phyloP scores from a whole-genome alignment of 2,329 filamentous ascomycete genomes.

The Parafenestella ontariensis region DNA sequence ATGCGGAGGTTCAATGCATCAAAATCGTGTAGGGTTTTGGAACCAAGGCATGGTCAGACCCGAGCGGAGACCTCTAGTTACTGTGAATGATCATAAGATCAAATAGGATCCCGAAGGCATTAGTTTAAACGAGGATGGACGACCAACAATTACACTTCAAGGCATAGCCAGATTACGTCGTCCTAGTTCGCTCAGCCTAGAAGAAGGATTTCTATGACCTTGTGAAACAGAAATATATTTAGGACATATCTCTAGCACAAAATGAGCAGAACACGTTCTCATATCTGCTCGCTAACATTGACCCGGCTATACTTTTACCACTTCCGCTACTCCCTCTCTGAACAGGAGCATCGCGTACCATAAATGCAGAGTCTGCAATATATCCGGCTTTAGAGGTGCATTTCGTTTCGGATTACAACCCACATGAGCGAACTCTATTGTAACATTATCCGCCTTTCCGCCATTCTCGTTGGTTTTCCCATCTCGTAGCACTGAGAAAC shows the following conservation, averaged over 20 bases:
- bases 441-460: not conserved
- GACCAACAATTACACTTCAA: no score
- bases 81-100: no score
- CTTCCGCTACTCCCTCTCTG: not conserved
- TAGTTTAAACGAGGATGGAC: no score
- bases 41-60: no score
- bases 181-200: no score
- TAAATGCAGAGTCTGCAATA: not conserved
- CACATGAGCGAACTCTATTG: not conserved
- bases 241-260: no score
- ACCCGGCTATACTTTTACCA: not conserved
- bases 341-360: slow-evolving; percentile 3
- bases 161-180: no score
- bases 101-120: no score
- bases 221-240: no score
- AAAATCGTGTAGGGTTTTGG: not conserved
- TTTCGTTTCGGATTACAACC: not conserved
- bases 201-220: no score
- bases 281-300: not conserved
- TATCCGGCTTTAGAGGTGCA: not conserved
- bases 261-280: not conserved
- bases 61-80: no score
- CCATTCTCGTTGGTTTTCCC: not conserved
- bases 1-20: not conserved
- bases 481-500: not conserved